Evolutionary conservation across 306 rosid species (phyloP).

Genomic region (Quercus parvula): DNA sequence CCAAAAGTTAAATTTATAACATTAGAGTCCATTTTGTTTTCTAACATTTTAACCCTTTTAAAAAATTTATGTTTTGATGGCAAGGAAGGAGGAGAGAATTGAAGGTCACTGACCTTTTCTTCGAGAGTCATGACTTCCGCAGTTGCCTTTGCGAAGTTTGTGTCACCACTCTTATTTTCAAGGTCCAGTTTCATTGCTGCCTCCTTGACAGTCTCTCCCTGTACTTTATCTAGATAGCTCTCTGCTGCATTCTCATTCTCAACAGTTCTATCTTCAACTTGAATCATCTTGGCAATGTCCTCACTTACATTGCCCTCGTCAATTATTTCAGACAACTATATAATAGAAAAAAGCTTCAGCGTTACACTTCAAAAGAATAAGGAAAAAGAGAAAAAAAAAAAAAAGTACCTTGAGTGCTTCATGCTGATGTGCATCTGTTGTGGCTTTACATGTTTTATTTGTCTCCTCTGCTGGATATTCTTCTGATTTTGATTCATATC

Average conservation of each 20-base stretch:
- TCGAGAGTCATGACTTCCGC: background rate
- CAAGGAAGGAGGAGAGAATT: background rate
- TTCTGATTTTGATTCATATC: slow-evolving; percentile 1
- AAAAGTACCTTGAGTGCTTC: background rate
- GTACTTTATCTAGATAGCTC: slow-evolving; percentile 3
- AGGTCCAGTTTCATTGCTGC: background rate
- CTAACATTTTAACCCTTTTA: background rate
- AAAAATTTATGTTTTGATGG: background rate
- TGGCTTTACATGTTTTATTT: background rate
- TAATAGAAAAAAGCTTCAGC: background rate
- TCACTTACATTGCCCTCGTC: background rate
- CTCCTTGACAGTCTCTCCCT: slow-evolving; percentile 3
- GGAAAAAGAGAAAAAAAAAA: background rate
- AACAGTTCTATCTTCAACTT: background rate
- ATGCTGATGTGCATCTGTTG: background rate
- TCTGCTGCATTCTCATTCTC: slow-evolving; percentile 1
- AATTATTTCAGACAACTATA: slow-evolving; percentile 13
- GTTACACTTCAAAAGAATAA: background rate
- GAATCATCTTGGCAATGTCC: background rate
- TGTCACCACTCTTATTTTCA: background rate
- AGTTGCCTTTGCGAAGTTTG: background rate
- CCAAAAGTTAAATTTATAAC: background rate
- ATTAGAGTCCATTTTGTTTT: background rate
- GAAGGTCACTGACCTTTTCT: slow-evolving; percentile 17
- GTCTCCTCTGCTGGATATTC: slow-evolving; percentile 5